A percentile compares a stretch with the other conserved stretches of the same genome.
Conservation (phyloP, 2,329 filamentous ascomycete species). For the Aureobasidium uvarum region DNA sequence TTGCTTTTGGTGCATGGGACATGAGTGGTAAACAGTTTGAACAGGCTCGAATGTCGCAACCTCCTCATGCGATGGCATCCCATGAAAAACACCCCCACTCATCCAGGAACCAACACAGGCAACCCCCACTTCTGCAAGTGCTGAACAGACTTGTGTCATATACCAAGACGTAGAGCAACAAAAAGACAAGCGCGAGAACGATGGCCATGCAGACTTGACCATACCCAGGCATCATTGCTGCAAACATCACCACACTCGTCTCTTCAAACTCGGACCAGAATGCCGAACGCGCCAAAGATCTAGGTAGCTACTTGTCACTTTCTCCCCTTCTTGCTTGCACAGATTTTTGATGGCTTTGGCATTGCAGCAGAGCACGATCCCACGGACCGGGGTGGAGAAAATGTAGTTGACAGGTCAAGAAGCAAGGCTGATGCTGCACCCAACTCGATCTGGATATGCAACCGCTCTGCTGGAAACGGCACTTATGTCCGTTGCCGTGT, state of each 20-base stretch:
- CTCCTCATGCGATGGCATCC: background rate
- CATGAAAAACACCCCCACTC: background rate
- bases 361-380: conserved; percentile 6
- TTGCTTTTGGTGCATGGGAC: background rate
- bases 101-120: background rate
- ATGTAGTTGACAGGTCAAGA: background rate
- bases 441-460: background rate
- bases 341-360: background rate
- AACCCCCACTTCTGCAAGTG: background rate
- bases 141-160: background rate
- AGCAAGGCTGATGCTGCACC: background rate
- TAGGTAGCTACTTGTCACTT: background rate
- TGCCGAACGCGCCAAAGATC: background rate
- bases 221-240: background rate
- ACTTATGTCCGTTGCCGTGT: background rate
- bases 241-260: background rate
- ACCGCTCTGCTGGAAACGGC: background rate
- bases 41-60: background rate
- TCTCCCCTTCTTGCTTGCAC: background rate
- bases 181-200: background rate
- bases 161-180: background rate
- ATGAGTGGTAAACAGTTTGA: background rate
- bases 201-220: background rate
- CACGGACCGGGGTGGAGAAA: background rate
- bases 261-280: background rate